Conservation (phyloP, 306 rosid species). For the Pterocarpus santalinus region DNA sequence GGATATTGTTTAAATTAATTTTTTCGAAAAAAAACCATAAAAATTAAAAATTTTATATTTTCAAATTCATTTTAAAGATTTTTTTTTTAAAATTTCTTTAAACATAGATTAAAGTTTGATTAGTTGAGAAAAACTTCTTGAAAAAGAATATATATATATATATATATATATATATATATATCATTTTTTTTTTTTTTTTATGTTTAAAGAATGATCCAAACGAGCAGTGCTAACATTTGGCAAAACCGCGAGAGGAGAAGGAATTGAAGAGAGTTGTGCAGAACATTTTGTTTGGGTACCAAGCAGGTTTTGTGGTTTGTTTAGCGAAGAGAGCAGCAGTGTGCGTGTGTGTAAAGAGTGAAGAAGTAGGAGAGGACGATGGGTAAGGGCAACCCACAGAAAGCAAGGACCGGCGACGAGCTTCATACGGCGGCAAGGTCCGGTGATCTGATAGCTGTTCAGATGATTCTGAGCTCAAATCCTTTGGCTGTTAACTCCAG, state of each 20-base stretch:
- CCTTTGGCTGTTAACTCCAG: constrained; percentile 80
- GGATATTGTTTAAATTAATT: too few species aligned
- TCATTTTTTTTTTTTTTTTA: too few species aligned
- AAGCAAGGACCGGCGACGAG: constrained; percentile 54
- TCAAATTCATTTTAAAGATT: too few species aligned
- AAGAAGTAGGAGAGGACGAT: constrained; percentile 40
- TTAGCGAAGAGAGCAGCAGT: neutral
- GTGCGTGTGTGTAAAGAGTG: neutral
- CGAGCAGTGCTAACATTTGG: neutral
- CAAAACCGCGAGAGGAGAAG: constrained; percentile 23
- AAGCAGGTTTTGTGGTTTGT: constrained; percentile 5
- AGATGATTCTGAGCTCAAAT: constrained; percentile 65
- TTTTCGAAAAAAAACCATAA: too few species aligned
- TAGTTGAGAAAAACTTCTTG: neutral
- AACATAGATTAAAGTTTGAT: too few species aligned
- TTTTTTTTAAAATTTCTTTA: too few species aligned
- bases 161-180: too few species aligned
- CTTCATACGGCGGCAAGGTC: constrained; percentile 89
- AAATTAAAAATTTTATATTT: too few species aligned
- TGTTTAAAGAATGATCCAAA: neutral
- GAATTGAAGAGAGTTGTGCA: neutral
- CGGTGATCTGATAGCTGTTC: constrained; percentile 73
- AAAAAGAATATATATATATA: too few species aligned
- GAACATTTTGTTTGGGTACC: neutral
- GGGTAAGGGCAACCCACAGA: constrained; percentile 73